Base-by-base conservation (phyloP, 345 rosid species). In the Citrus mangshanensis region DNA sequence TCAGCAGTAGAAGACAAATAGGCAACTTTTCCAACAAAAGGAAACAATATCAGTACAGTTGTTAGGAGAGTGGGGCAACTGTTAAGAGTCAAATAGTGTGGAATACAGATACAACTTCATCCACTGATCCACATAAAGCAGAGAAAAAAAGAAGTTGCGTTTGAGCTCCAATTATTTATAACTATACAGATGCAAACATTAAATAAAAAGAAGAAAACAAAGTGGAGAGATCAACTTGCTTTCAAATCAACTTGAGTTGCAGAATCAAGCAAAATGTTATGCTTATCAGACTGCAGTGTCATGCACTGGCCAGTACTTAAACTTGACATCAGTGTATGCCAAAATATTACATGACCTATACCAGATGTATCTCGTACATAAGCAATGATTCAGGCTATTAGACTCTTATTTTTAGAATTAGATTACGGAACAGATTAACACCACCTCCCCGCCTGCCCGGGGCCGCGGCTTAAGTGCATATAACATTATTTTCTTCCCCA, bases 211-310 rank as follows among this genome's bases (percentile, higher is more conserved):
- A 68, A 62, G 25, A 62, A 67, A 79, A 68, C 25, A 40, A 63
- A 61, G 60, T 3, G 58, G 62, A 55, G 8, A 46, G 32, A 27
- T 70, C 68, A 77, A 40, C 81, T 62, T 51, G 18, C 81, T 14
- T 28, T 62, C 22, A 27, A 8, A 22, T 42, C 74, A 83, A 70
- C 70, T 34, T 14, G 60, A 61, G 67, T 40, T 21, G 35, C 70
- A 46, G 66, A 54, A 46, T 13, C 25, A 28, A 7, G 49, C 28
- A 51, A 61, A 65, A 63, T 63, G 1, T 71, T 30, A 70, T 22
- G 69, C 55, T 73, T 77, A 34, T 7, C 21, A 30, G 63, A 40
- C 67, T 68, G 30, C 37, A 77, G n/a, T 10, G 71, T 70, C 68
- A 60, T 61, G 77, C 35, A 37, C 12, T 28, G 30, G 30, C 61